Conservation (phyloP, 345 rosid species). For the Pugionium dolabratum region DNA sequence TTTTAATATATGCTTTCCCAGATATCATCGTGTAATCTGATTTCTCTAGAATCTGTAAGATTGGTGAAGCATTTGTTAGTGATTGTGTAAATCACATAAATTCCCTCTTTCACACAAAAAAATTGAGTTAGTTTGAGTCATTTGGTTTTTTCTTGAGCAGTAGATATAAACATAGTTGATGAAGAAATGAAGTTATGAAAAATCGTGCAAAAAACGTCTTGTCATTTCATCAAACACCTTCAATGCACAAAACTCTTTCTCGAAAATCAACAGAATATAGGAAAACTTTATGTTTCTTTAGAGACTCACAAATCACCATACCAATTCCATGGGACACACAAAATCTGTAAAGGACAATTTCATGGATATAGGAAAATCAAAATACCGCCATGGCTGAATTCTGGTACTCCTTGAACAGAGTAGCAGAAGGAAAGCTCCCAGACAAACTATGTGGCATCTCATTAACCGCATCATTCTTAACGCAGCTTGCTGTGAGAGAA, state of each 20-base stretch:
- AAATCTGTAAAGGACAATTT: neutral
- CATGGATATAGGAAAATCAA: neutral
- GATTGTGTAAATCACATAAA: neutral
- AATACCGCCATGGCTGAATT: constrained; percentile 90
- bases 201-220: neutral
- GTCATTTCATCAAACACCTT: constrained; percentile 42
- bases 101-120: neutral
- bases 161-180: neutral
- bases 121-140: neutral
- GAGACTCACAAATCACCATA: constrained; percentile 1
- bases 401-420: constrained; percentile 85
- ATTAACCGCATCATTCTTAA: constrained; percentile 48
- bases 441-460: constrained; percentile 67
- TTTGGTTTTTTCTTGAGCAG: constrained; percentile 7
- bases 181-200: constrained; percentile 3
- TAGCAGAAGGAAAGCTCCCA: constrained; percentile 81
- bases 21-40: constrained; percentile 84
- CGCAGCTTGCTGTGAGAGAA: constrained; percentile 43
- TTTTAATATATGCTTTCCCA: constrained; percentile 82
- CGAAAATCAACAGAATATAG: neutral
- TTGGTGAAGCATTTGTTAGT: constrained; percentile 22
- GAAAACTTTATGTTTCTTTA: neutral
- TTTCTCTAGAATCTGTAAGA: constrained; percentile 83
- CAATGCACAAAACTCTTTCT: constrained; percentile 14
- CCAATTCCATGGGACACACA: neutral